Evolutionary conservation across 305 asterid species (phyloP), one percentile per base, ranked within the genome.

Genomic region (Withania somnifera): DNA sequence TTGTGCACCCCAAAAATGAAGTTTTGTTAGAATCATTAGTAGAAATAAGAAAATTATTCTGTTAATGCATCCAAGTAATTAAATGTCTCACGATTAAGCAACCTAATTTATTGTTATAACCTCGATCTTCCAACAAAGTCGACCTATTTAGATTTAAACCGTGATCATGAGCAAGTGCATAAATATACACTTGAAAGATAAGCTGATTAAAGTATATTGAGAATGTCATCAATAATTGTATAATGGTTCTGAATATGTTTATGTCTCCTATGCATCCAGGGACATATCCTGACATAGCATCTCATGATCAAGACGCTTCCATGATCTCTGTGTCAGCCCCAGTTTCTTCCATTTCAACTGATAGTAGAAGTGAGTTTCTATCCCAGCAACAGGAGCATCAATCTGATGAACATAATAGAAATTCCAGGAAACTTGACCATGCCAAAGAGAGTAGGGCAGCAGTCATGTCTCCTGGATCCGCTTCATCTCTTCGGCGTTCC

Each of bases 401-500:
- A 79, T 82, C 79, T 80, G 83, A 83, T 82, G 89, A 85, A 60
- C 84, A 86, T 6, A 85, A 83, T 54, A 86, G 84, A 57, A 76
- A 19, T 28, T 84, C 93, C 57, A 87, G 89, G 84, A 91, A 90
- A 85, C 84, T 84, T 82, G 82, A 47, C 58, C 45, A 38, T 78
- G 88, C 88, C 71, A 90, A 58, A 86, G 90, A 84, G 57, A 77
- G 82, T 24, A 82, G 83, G 82, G 77, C 81, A 52, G 30, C 82
- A 61, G 81, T 82, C 84, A 77, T 78, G 73, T 92, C 97, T 64
- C 95, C 97, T 61, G 84, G 88, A 80, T 92, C 94, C 79, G 92
- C 93, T 64, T 86, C 91, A 77, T 83, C 93, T 69, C 79, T 85
- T 83, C 92, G 98, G 15, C 90, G 94, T 34, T 90, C 98, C n/a